A percentile compares a stretch with the other conserved stretches of the same genome.
Conservation (phyloP, 2,329 filamentous ascomycete species). For the Paradendryphiella salina region DNA sequence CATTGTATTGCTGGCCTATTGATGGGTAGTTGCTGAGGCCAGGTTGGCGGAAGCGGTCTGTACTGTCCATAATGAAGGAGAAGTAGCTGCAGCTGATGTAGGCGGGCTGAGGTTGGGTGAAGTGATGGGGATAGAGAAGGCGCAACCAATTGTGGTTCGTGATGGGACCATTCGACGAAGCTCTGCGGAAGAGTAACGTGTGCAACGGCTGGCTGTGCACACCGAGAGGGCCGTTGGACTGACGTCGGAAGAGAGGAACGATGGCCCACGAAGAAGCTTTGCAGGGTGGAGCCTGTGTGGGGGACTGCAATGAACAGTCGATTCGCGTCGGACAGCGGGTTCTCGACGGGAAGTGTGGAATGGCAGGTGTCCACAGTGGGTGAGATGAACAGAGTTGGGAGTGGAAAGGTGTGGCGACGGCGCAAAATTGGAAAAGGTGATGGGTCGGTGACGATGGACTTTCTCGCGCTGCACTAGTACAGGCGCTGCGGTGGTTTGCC, state of each 20-base stretch:
- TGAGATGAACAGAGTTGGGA: conserved; percentile 14
- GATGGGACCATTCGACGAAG: conserved; percentile 40
- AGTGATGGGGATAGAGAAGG: conserved; percentile 28
- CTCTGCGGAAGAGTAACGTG: conserved; percentile 25
- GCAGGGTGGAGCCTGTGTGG: conserved; percentile 43
- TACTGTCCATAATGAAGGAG: conserved; percentile 38
- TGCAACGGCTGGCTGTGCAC: conserved; percentile 31
- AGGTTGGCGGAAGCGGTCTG: conserved; percentile 43
- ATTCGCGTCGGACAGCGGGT: conserved; percentile 31
- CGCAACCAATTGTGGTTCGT: conserved; percentile 40
- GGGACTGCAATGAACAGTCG: conserved; percentile 32
- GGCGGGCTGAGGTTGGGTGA: conserved; percentile 15
- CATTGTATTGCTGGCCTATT: conserved; percentile 38
- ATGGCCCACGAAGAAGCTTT: conserved; percentile 39
- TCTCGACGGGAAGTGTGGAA: conserved; percentile 26
- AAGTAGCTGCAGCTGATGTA: background rate
- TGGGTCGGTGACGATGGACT: conserved; percentile 19
- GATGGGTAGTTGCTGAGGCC: conserved; percentile 41
- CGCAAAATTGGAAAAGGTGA: conserved; percentile 23
- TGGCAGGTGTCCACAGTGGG: conserved; percentile 24
- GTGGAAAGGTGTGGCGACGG: conserved; percentile 18
- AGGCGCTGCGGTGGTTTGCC: conserved; percentile 30
- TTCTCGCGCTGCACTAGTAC: conserved; percentile 19
- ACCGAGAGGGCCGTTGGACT: conserved; percentile 31
- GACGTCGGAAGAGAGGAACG: conserved; percentile 31